Evolutionary conservation across 305 asterid species (phyloP).

Genomic region (Nicotiana rustica): DNA sequence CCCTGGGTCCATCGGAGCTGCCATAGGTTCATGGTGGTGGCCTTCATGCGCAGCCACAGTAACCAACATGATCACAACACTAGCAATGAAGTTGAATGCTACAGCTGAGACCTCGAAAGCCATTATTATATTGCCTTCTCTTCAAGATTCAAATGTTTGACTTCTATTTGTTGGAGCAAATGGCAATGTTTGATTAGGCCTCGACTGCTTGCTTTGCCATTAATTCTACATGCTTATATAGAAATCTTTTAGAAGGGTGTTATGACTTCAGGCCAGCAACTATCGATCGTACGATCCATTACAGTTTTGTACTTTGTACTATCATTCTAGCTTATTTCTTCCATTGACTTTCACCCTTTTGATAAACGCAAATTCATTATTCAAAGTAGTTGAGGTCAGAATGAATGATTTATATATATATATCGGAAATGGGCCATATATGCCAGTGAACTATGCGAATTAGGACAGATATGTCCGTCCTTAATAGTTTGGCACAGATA

Average conservation of each 20-base stretch:
- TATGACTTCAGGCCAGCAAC: too few relatives aligned
- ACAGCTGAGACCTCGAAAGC: not conserved
- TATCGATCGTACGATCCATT: constrained; percentile 8
- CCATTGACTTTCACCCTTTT: constrained; percentile 18
- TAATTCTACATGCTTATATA: constrained; percentile 4
- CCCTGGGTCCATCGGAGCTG: constrained; percentile 25
- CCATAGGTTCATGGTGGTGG: constrained; percentile 44
- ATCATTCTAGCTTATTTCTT: not conserved
- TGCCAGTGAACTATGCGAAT: too few relatives aligned
- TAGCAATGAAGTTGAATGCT: not conserved
- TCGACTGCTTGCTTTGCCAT: not conserved
- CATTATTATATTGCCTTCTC: constrained; percentile 16
- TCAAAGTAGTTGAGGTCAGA: not conserved
- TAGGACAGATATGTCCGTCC: too few relatives aligned
- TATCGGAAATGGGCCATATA: too few relatives aligned
- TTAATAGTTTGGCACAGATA: too few relatives aligned
- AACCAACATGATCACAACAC: constrained; percentile 31
- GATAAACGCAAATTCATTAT: not conserved
- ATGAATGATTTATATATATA: not conserved
- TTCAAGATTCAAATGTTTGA: not conserved
- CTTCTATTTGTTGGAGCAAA: not conserved
- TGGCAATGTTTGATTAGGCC: not conserved
- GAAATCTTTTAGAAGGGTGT: not conserved
- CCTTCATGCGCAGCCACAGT: constrained; percentile 55
- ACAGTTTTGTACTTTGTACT: constrained; percentile 16